phyloP scores from a whole-genome alignment of 2,329 filamentous ascomycete genomes.

The Coleophoma crateriformis region DNA sequence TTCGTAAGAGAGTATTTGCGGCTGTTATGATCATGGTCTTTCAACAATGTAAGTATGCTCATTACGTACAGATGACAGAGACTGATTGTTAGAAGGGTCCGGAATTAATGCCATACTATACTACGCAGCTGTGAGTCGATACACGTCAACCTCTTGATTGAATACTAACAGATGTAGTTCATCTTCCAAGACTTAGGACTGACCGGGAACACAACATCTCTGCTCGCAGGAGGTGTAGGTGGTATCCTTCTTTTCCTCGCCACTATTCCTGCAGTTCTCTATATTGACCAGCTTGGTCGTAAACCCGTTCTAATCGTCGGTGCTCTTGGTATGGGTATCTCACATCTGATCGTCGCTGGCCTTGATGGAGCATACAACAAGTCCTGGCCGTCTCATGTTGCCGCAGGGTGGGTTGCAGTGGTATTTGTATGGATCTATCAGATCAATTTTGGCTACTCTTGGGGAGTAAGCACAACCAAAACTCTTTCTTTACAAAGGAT shows the following conservation, averaged over 20 bases:
- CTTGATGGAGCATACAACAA: conserved; percentile 35
- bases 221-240: not conserved
- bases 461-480: conserved; percentile 2
- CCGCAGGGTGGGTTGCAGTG: conserved; percentile 31
- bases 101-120: not conserved
- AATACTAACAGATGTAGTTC: no score
- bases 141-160: no score
- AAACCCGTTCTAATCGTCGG: conserved; percentile 55
- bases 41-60: conserved; percentile 15
- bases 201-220: not conserved
- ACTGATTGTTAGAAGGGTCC: not conserved
- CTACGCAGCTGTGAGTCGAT: not conserved
- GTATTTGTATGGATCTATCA: conserved; percentile 20
- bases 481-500: not conserved
- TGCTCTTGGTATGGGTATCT: conserved; percentile 53
- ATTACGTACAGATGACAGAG: no score
- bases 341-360: conserved; percentile 62
- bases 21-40: conserved; percentile 60
- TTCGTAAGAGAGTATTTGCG: conserved; percentile 61
- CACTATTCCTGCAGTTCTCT: conserved; percentile 52
- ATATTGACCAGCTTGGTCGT: conserved; percentile 55
- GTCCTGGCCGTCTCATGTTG: conserved; percentile 30
- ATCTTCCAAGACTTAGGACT: not conserved
- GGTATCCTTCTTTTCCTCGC: not conserved
- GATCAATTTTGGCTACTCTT: conserved; percentile 12